These are phyloP conservation scores for Pharus latifolius DNA, from an alignment of 176 grass and related monocot species.

Conservation along the genomic window DNA sequence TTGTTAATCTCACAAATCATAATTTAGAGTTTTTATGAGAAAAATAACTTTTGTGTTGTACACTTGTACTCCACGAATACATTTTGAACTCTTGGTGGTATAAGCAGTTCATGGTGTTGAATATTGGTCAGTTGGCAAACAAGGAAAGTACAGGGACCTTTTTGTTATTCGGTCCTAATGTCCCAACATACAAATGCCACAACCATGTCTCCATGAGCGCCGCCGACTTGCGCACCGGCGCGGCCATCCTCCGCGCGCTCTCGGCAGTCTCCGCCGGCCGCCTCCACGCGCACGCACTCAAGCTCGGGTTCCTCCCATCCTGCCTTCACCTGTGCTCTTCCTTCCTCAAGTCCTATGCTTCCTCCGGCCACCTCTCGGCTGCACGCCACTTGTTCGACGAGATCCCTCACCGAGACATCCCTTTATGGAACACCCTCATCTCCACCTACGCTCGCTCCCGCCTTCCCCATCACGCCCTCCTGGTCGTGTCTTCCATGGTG, in stretches of 20 bases:
- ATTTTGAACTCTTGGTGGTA: too few relatives aligned
- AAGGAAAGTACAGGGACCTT: too few relatives aligned
- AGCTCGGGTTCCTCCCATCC: conserved; percentile 3
- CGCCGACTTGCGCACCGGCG: conserved; percentile 8
- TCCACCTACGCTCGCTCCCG: conserved; percentile 11
- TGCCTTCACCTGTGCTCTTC: conserved; percentile 26
- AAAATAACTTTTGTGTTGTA: too few relatives aligned
- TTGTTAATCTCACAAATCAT: too few relatives aligned
- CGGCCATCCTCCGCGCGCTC: conserved; percentile 6
- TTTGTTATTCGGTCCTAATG: too few relatives aligned
- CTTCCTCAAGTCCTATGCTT: conserved; percentile 11
- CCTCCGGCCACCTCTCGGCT: conserved; percentile 5
- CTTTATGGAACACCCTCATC: conserved; percentile 47
- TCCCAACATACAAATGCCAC: not conserved
- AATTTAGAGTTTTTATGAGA: too few relatives aligned
- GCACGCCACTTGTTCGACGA: conserved; percentile 40
- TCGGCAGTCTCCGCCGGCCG: not conserved
- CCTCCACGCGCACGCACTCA: conserved; percentile 8
- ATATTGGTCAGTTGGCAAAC: too few relatives aligned
- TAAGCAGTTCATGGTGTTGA: too few relatives aligned
- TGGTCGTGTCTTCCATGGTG: conserved; percentile 8
- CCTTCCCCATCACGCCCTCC: not conserved
- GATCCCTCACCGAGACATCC: conserved; percentile 26
- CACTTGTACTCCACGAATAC: too few relatives aligned
- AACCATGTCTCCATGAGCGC: not conserved